Conservation (phyloP, 345 rosid genomes). For the Rhodamnia rubescens region DNA sequence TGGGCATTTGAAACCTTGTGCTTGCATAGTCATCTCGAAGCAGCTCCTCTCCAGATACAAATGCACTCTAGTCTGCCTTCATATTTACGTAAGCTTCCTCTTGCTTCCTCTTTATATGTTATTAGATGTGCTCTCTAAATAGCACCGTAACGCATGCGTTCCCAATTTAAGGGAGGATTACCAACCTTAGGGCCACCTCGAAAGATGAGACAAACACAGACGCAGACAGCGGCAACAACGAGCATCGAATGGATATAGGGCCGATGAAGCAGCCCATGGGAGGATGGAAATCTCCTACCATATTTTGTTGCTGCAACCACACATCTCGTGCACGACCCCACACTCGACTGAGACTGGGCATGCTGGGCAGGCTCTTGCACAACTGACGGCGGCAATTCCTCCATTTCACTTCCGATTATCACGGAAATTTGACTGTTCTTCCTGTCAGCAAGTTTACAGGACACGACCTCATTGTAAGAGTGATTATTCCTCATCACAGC, state of each 20-base stretch:
- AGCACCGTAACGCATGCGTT: conserved; percentile 57
- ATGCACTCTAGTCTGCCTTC: background rate
- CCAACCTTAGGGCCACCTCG: conserved; percentile 59
- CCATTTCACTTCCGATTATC: conserved; percentile 25
- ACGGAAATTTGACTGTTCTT: conserved; percentile 64
- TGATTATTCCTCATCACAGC: conserved; percentile 55
- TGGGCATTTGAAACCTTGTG: background rate
- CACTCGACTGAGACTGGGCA: conserved; percentile 6
- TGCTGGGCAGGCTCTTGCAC: conserved; percentile 1
- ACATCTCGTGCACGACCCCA: conserved; percentile 46
- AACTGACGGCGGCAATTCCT: background rate
- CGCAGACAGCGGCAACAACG: conserved; percentile 81
- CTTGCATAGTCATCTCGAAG: background rate
- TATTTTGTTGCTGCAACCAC: conserved; percentile 39
- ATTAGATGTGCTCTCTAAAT: conserved; percentile 17
- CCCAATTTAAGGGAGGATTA: conserved; percentile 73
- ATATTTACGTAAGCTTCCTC: background rate
- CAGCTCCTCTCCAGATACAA: background rate
- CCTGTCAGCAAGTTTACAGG: conserved; percentile 50
- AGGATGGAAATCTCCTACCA: conserved; percentile 26
- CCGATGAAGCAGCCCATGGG: conserved; percentile 60
- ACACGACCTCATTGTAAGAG: conserved; percentile 56
- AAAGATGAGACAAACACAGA: conserved; percentile 79
- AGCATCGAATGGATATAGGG: conserved; percentile 79
- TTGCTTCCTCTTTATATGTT: background rate